phyloP scores from a whole-genome alignment of 164 flowering plant genomes.

The Stephania cephalantha region DNA sequence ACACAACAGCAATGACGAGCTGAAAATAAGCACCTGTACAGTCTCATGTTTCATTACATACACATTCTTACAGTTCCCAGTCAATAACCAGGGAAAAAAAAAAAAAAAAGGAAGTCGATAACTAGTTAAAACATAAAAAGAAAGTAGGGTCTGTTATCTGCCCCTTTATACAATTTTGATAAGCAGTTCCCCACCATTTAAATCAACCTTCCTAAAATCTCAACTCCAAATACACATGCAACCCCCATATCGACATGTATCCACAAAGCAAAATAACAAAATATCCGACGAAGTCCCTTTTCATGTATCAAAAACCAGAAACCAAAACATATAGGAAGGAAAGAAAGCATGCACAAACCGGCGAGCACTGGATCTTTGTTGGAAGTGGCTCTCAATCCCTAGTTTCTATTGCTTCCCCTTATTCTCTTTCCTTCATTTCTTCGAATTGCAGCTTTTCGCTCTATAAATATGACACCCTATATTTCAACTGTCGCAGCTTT shows the following conservation, averaged over 20 bases:
- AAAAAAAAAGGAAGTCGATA: background rate
- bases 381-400: conserved; percentile 15
- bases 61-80: conserved; percentile 2
- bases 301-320: background rate
- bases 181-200: conserved; percentile 10
- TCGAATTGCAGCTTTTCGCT: conserved; percentile 14
- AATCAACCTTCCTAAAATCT: conserved; percentile 1
- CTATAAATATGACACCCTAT: conserved; percentile 23
- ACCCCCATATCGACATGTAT: conserved; percentile 15
- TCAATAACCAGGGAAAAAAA: too few relatives aligned
- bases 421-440: conserved; percentile 19
- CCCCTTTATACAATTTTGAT: conserved; percentile 20
- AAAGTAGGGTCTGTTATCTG: conserved; percentile 13
- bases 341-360: conserved; percentile 17
- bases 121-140: background rate
- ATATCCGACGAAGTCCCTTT: background rate
- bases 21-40: conserved; percentile 2
- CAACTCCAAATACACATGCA: conserved; percentile 4
- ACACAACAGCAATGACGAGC: background rate
- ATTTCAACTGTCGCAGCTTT: conserved; percentile 18
- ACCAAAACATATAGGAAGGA: background rate
- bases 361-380: conserved; percentile 14
- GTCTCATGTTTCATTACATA: conserved; percentile 5
- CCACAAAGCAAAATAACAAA: background rate
- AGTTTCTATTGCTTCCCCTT: conserved; percentile 17